Percentiles rank a stretch among this genome's conserved stretches.
Conservation (phyloP, 176 grass and related monocot species). For the Carex cristatella region DNA sequence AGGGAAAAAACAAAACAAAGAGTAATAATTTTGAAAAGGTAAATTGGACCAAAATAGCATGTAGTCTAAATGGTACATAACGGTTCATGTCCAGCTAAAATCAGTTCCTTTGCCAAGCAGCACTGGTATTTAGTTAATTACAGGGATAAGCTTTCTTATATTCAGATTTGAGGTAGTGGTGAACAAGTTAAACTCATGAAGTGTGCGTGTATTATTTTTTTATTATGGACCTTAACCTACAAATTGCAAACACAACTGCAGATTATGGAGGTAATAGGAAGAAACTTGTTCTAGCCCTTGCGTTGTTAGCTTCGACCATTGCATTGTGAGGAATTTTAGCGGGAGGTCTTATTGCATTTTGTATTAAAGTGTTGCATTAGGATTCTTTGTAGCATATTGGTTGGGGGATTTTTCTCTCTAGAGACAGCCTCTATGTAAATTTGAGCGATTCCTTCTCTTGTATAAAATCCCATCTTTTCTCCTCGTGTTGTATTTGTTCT, state of each 20-base stretch:
- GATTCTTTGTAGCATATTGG: constrained; percentile 19
- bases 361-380: constrained; percentile 15
- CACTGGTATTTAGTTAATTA: not conserved
- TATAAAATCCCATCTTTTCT: not conserved
- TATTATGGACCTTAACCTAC: not conserved
- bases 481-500: not conserved
- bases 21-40: not conserved
- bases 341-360: not conserved
- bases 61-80: not conserved
- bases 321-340: constrained; percentile 12
- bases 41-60: not conserved
- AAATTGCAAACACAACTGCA: constrained; percentile 11
- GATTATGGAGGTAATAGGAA: not conserved
- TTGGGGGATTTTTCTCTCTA: constrained; percentile 2
- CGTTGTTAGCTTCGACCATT: constrained; percentile 2
- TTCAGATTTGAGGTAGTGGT: not conserved
- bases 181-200: not conserved
- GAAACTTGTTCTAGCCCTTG: not conserved
- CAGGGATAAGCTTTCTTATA: not conserved
- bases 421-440: constrained; percentile 13
- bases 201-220: not conserved
- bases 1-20: not conserved
- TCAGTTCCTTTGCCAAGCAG: not conserved
- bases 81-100: not conserved
- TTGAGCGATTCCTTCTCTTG: constrained; percentile 15